Evolutionary conservation across 495 filamentous ascomycete species (phyloP), one percentile per base, ranked within the genome.

Genomic region (Talaromyces thailandensis): DNA sequence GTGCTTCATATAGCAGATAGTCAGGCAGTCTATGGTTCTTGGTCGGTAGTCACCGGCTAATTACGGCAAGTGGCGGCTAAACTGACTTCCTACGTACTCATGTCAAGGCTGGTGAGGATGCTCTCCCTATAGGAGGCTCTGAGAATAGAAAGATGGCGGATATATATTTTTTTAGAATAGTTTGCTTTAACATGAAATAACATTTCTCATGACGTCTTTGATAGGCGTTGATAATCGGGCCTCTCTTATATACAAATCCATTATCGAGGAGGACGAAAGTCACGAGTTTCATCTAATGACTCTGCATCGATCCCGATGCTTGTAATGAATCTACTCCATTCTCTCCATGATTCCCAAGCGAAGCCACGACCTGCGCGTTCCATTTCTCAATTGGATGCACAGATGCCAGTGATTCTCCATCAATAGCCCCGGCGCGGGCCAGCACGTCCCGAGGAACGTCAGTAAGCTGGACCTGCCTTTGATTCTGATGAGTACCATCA

Each of bases 321-420:
- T 21, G n/a, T 58, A 9, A 14, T 31, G 48, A 18, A 21, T 6
- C 11, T 0, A 25, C 48, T 24, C 24, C 48, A 52, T 52, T 52
- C 24, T 9, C 48, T 52, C 8, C 26, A 23, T 23, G 9, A 23
- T 55, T 55, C 6, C 29, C 45, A 32, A 61, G 43, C 14, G 43
- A 61, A 18, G 59, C 40, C 1, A 52, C 59, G 32, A 61, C 59
- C 16, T 50, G 24, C 14, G 59, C 43, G 14, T 40, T 61, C 59
- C 59, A 61, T 31, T 32, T 31, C 43, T 61, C 37, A 21, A 61
- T 61, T 29, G 59, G 32, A 18, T 24, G 16, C 14, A 32, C 21
- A 32, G 40, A 48, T 16, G 37, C 25, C 3, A 14, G 40, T 14
- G 40, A 21, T 11, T 61, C 43, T 2, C 40, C 59, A 28, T 43